Conservation (phyloP, 257 asterid genomes). For the Ilex asprella region DNA sequence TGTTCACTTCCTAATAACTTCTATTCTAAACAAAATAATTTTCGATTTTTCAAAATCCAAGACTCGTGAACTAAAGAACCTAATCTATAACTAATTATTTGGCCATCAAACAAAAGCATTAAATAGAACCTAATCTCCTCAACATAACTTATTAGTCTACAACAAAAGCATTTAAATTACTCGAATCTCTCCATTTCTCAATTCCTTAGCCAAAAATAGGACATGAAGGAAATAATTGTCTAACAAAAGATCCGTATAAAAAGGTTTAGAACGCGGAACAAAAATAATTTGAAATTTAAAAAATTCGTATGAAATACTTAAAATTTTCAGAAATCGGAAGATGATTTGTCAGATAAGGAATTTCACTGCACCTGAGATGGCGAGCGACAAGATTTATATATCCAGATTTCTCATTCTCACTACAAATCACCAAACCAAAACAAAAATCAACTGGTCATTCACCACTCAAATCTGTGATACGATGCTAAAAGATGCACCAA, state of each 20-base stretch:
- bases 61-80: too few species aligned
- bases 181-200: background rate
- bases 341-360: background rate
- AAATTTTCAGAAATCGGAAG: background rate
- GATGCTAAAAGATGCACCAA: background rate
- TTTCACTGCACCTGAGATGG: constrained; percentile 56
- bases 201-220: too few species aligned
- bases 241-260: background rate
- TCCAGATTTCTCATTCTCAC: constrained; percentile 89
- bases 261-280: too few species aligned
- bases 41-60: too few species aligned
- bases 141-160: background rate
- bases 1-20: too few species aligned
- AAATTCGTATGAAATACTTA: too few species aligned
- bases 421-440: constrained; percentile 21
- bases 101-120: too few species aligned
- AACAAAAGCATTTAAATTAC: background rate
- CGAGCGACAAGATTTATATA: constrained; percentile 70
- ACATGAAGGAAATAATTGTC: too few species aligned
- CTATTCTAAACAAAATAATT: too few species aligned
- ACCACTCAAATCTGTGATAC: background rate
- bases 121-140: too few species aligned
- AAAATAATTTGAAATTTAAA: too few species aligned
- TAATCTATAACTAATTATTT: too few species aligned
- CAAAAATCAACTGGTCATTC: background rate